A percentile compares a stretch with the other conserved stretches of the same genome.
phyloP scores from a whole-genome alignment of 495 filamentous ascomycete species.

The Penicillium angulare region DNA sequence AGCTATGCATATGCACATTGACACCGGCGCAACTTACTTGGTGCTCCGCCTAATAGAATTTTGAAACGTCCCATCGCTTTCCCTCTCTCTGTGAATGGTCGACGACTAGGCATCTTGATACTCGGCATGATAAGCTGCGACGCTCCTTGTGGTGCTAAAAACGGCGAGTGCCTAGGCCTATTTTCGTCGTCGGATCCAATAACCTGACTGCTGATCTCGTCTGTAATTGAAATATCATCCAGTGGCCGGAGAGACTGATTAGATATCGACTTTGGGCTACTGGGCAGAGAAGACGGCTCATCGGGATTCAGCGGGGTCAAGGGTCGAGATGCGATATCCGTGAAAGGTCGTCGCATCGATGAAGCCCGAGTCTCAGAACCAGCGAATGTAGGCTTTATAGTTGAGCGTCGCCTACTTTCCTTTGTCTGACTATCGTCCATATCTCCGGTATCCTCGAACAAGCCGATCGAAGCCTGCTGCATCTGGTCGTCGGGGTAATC shows the following conservation, averaged over 20 bases:
- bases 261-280: constrained; percentile 52
- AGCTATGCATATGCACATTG: neutral
- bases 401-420: constrained; percentile 29
- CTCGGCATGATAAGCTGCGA: constrained; percentile 98
- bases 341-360: constrained; percentile 19
- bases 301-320: constrained; percentile 48
- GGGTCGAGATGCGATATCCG: constrained; percentile 35
- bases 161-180: constrained; percentile 22
- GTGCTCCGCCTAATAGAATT: constrained; percentile 79
- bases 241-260: constrained; percentile 48
- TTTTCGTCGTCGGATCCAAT: constrained; percentile 50
- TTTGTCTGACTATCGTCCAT: constrained; percentile 14
- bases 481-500: constrained; percentile 8
- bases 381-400: constrained; percentile 34
- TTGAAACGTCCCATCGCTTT: constrained; percentile 84
- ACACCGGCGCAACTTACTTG: constrained; percentile 53
- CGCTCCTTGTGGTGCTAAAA: constrained; percentile 44
- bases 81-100: constrained; percentile 87
- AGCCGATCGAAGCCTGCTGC: neutral
- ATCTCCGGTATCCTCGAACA: constrained; percentile 30
- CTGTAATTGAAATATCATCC: constrained; percentile 50
- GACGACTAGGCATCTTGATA: constrained; percentile 88
- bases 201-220: constrained; percentile 50
- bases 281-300: constrained; percentile 47
- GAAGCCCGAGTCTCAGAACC: constrained; percentile 21